phyloP scores from a whole-genome alignment of 805 yeast genomes.

The Monosporozyma aerobia region DNA sequence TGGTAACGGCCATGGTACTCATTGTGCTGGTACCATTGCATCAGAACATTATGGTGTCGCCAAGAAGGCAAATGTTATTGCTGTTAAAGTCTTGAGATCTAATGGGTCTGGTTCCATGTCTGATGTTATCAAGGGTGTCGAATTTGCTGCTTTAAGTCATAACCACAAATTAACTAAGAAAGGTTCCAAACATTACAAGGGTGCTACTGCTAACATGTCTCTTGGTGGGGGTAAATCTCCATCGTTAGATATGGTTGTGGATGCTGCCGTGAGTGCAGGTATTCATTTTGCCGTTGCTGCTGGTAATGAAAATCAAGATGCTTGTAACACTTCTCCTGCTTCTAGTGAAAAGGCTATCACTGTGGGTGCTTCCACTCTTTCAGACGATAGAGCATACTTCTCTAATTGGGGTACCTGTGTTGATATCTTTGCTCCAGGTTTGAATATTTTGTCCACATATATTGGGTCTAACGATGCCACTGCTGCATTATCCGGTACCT shows the following conservation, averaged over 20 bases:
- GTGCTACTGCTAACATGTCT: constrained; percentile 88
- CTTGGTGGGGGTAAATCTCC: constrained; percentile 90
- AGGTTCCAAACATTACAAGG: constrained; percentile 60
- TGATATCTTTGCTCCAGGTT: constrained; percentile 95
- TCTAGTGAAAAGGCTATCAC: constrained; percentile 76
- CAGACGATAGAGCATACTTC: constrained; percentile 88
- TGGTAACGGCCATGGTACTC: constrained; percentile 93
- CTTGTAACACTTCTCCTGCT: constrained; percentile 90
- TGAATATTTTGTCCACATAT: constrained; percentile 75
- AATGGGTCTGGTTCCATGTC: constrained; percentile 80
- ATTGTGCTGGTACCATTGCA: constrained; percentile 93
- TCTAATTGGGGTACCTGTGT: constrained; percentile 95
- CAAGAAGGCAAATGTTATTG: constrained; percentile 67
- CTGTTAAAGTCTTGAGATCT: constrained; percentile 74
- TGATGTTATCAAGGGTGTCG: constrained; percentile 78
- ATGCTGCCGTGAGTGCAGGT: constrained; percentile 84
- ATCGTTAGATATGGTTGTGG: constrained; percentile 76
- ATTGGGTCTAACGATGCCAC: constrained; percentile 67
- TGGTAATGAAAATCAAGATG: constrained; percentile 89
- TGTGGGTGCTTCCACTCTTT: constrained; percentile 88
- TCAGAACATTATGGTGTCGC: constrained; percentile 77
- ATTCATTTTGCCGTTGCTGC: constrained; percentile 93
- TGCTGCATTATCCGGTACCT: constrained; percentile 85
- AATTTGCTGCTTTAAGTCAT: constrained; percentile 71
- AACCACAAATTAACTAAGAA: constrained; percentile 39